These are phyloP conservation scores for Metschnikowia reukaufii DNA, from an alignment of 805 yeast species.

Conservation along the genomic window DNA sequence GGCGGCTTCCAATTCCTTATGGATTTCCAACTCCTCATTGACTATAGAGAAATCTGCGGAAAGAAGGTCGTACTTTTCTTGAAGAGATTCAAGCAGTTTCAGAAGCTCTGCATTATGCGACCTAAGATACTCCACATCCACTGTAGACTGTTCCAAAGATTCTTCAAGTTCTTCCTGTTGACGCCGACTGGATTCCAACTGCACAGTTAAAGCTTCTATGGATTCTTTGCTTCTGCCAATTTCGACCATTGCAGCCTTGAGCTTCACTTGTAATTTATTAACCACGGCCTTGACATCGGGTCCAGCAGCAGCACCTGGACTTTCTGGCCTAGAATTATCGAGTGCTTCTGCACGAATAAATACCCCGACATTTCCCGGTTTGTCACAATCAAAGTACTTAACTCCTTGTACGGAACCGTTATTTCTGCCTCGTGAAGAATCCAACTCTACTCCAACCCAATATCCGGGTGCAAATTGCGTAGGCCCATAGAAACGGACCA, in stretches of 20 bases:
- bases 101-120: constrained; percentile 33
- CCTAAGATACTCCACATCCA: constrained; percentile 47
- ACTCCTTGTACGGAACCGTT: constrained; percentile 48
- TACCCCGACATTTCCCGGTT: constrained; percentile 42
- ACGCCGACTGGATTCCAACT: constrained; percentile 8
- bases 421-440: constrained; percentile 44
- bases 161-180: constrained; percentile 20
- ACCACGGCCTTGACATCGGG: constrained; percentile 29
- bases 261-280: constrained; percentile 46
- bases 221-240: constrained; percentile 22
- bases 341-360: constrained; percentile 47
- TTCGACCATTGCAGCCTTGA: constrained; percentile 34
- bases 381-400: constrained; percentile 41
- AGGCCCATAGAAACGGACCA: constrained; percentile 49
- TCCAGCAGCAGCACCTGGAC: constrained; percentile 8
- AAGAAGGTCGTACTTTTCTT: constrained; percentile 30
- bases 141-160: constrained; percentile 29
- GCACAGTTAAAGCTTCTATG: constrained; percentile 18
- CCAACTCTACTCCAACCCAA: constrained; percentile 54
- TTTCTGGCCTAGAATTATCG: constrained; percentile 2
- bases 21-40: constrained; percentile 37
- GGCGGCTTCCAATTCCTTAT: constrained; percentile 38
- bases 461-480: constrained; percentile 59
- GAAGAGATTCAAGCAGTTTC: constrained; percentile 25
- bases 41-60: constrained; percentile 30